Conservation (phyloP, 2,329 filamentous ascomycete species). For the Tolypocladium capitatum region DNA sequence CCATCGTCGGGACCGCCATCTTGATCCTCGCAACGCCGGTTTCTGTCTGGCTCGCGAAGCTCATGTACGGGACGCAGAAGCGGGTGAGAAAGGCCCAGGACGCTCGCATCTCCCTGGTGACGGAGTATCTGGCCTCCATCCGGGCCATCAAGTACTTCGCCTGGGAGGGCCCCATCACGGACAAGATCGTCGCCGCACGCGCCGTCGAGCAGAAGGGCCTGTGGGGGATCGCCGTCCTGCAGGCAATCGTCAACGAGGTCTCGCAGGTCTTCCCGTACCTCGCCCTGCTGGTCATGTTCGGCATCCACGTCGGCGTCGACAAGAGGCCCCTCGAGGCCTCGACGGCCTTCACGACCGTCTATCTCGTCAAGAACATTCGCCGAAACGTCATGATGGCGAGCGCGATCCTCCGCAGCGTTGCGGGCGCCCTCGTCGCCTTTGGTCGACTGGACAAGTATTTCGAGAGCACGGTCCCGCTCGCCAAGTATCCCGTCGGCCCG, state of each 20-base stretch:
- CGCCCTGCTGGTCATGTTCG: conserved; percentile 40
- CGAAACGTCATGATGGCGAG: conserved; percentile 38
- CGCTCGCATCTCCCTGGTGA: conserved; percentile 41
- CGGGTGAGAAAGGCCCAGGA: conserved; percentile 43
- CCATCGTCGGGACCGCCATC: conserved; percentile 36
- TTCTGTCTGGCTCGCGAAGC: conserved; percentile 33
- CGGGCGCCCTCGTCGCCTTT: conserved; percentile 27
- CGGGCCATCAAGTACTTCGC: conserved; percentile 48
- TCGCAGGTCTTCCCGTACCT: conserved; percentile 39
- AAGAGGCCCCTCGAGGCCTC: conserved; percentile 37
- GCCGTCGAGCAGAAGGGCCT: conserved; percentile 38
- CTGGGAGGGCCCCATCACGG: conserved; percentile 41
- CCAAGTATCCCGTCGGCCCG: conserved; percentile 34
- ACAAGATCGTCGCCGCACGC: conserved; percentile 36
- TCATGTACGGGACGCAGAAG: conserved; percentile 36
- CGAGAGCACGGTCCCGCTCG: conserved; percentile 32
- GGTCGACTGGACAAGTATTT: conserved; percentile 42
- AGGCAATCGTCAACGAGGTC: conserved; percentile 32
- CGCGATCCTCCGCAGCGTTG: conserved; percentile 23
- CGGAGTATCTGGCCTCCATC: conserved; percentile 44
- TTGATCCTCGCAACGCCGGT: conserved; percentile 35
- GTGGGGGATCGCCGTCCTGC: conserved; percentile 38
- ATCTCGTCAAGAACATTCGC: conserved; percentile 38
- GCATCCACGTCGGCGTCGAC: conserved; percentile 33
- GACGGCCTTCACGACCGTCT: conserved; percentile 44